Conservation (phyloP, 352 stramenopile genomes). For the Labyrinthula sp. region DNA sequence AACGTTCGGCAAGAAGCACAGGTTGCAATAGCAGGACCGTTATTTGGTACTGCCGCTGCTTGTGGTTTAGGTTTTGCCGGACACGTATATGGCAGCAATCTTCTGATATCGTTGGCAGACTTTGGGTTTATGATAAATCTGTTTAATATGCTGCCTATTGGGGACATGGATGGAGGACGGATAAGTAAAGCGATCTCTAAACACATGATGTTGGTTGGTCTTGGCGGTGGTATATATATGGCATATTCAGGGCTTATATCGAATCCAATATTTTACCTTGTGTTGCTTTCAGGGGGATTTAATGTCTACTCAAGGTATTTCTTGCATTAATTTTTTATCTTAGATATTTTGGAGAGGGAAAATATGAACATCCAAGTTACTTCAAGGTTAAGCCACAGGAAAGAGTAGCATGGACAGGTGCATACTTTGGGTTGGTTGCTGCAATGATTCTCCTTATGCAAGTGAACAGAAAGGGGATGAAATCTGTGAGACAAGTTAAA, state of each 20-base stretch:
- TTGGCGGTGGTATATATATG: conserved; percentile 24
- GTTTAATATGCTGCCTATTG: conserved; percentile 53
- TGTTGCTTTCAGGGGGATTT: conserved; percentile 40
- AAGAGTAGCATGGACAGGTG: too few species aligned
- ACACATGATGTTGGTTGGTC: conserved; percentile 31
- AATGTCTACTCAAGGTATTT: conserved; percentile 27
- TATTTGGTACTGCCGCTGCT: conserved; percentile 39
- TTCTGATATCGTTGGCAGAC: conserved; percentile 48
- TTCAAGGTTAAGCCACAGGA: too few species aligned
- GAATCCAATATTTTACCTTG: conserved; percentile 44
- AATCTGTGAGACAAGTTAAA: too few species aligned
- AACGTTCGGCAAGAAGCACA: conserved; percentile 46
- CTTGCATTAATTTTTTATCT: too few species aligned
- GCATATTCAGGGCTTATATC: conserved; percentile 15
- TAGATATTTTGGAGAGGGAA: conserved; percentile 42
- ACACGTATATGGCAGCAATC: conserved; percentile 40
- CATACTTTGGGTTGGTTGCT: too few species aligned
- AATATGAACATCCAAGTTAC: too few species aligned
- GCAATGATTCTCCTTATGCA: too few species aligned
- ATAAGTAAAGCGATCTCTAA: conserved; percentile 46
- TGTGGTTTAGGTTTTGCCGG: conserved; percentile 37
- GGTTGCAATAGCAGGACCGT: conserved; percentile 47
- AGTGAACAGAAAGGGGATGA: too few species aligned
- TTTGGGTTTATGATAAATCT: conserved; percentile 64
- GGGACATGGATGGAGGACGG: conserved; percentile 47